phyloP scores from a whole-genome alignment of 257 asterid genomes.

The Salvia splendens region DNA sequence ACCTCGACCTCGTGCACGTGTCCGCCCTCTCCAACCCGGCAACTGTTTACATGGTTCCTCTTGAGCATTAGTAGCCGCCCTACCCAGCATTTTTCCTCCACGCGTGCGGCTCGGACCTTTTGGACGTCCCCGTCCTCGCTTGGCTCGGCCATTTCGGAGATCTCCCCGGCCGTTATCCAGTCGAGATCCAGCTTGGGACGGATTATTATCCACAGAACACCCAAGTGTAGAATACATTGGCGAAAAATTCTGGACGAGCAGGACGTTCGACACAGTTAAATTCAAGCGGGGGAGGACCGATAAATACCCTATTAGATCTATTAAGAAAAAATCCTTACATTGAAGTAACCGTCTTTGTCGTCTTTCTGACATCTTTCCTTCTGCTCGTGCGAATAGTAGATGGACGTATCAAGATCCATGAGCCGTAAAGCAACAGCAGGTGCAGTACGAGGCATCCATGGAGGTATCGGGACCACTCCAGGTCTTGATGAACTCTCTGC shows the following conservation, averaged over 20 bases:
- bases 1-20: slow-evolving; percentile 45
- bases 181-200: slow-evolving; percentile 34
- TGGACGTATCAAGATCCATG: slow-evolving; percentile 72
- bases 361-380: slow-evolving; percentile 46
- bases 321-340: slow-evolving; percentile 43
- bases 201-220: slow-evolving; percentile 34
- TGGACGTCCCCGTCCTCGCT: slow-evolving; percentile 60
- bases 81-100: slow-evolving; percentile 50
- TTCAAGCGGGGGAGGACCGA: neutral
- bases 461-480: slow-evolving; percentile 51
- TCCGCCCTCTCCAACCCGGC: slow-evolving; percentile 52
- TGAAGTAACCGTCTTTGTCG: slow-evolving; percentile 37
- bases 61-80: slow-evolving; percentile 29
- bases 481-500: slow-evolving; percentile 31
- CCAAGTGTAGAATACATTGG: slow-evolving; percentile 36
- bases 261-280: neutral
- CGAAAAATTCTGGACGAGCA: slow-evolving; percentile 47
- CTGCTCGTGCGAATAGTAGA: slow-evolving; percentile 52
- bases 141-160: slow-evolving; percentile 34
- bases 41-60: slow-evolving; percentile 38
- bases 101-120: slow-evolving; percentile 47
- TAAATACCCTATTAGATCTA: neutral
- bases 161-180: slow-evolving; percentile 42
- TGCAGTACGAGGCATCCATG: slow-evolving; percentile 82
- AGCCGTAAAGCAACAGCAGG: slow-evolving; percentile 81